A percentile compares a stretch with the other conserved stretches of the same genome.
phyloP scores from a whole-genome alignment of 164 flowering plant species.

The Umbilicus rupestris region DNA sequence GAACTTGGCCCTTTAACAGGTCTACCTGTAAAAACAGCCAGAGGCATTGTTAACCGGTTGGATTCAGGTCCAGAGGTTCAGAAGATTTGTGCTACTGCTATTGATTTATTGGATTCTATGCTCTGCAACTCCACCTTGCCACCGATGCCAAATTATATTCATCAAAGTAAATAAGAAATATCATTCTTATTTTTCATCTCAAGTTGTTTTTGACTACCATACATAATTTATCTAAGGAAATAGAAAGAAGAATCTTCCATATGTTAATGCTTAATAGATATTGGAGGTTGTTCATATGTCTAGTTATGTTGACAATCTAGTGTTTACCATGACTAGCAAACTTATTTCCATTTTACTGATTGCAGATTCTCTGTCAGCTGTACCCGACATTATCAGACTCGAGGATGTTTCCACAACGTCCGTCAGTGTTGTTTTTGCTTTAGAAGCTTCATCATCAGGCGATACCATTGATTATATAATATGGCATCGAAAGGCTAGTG shows the following conservation, averaged over 20 bases:
- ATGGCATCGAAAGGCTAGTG: slow-evolving; percentile 65
- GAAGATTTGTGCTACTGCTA: slow-evolving; percentile 61
- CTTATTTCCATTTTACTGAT: not conserved
- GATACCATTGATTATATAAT: slow-evolving; percentile 30
- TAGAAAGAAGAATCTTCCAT: slow-evolving; percentile 42
- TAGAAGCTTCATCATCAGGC: slow-evolving; percentile 23
- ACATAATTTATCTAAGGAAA: not conserved
- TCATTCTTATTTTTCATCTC: not conserved
- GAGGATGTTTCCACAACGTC: slow-evolving; percentile 55
- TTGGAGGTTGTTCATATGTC: slow-evolving; percentile 15
- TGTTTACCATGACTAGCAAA: not conserved
- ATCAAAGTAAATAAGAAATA: slow-evolving; percentile 25
- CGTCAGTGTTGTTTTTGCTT: slow-evolving; percentile 37
- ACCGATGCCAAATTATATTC: slow-evolving; percentile 11
- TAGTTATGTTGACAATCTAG: not conserved
- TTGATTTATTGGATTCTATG: slow-evolving; percentile 49
- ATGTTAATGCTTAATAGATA: slow-evolving; percentile 10
- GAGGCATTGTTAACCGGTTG: slow-evolving; percentile 93
- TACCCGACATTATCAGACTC: slow-evolving; percentile 36
- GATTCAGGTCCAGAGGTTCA: slow-evolving; percentile 82
- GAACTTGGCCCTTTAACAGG: slow-evolving; percentile 86
- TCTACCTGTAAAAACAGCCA: slow-evolving; percentile 58
- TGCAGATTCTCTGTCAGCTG: slow-evolving; percentile 27
- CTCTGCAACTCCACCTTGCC: slow-evolving; percentile 17
- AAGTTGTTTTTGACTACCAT: not conserved